Conservation (phyloP, 2,329 filamentous ascomycete species). For the Botrytis squamosa region DNA sequence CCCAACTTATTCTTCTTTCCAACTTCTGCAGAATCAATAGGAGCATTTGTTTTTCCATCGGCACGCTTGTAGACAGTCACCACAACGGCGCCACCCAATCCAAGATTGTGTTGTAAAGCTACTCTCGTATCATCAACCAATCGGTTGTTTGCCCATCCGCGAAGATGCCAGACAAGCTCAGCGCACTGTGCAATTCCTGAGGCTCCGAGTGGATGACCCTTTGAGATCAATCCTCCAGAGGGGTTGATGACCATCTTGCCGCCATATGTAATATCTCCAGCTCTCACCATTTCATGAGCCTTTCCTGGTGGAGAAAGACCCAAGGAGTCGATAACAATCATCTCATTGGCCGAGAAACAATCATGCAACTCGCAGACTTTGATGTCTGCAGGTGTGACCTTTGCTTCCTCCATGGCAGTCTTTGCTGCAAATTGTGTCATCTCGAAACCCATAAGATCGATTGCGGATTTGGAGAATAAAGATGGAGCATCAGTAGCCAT, state of each 20-base stretch:
- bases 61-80: conserved; percentile 85
- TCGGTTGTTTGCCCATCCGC: conserved; percentile 94
- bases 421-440: conserved; percentile 75
- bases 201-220: conserved; percentile 91
- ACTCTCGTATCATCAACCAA: conserved; percentile 64
- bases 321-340: conserved; percentile 84
- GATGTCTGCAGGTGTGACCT: conserved; percentile 65
- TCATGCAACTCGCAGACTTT: conserved; percentile 92
- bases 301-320: conserved; percentile 76
- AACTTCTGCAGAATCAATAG: conserved; percentile 62
- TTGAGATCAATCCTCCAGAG: conserved; percentile 90
- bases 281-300: conserved; percentile 86
- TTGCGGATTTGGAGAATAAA: conserved; percentile 76
- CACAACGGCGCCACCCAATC: conserved; percentile 85
- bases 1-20: conserved; percentile 68
- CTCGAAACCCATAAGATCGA: conserved; percentile 85
- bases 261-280: conserved; percentile 89
- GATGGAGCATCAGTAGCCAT: conserved; percentile 80
- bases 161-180: conserved; percentile 91
- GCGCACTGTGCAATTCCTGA: conserved; percentile 95
- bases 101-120: conserved; percentile 89
- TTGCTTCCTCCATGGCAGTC: conserved; percentile 72
- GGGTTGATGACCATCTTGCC: conserved; percentile 78
- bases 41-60: conserved; percentile 68
- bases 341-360: conserved; percentile 94